A percentile compares a stretch with the other conserved stretches of the same genome.
Conservation (phyloP, 2,329 filamentous ascomycete species). For the Trichoderma harzianum region DNA sequence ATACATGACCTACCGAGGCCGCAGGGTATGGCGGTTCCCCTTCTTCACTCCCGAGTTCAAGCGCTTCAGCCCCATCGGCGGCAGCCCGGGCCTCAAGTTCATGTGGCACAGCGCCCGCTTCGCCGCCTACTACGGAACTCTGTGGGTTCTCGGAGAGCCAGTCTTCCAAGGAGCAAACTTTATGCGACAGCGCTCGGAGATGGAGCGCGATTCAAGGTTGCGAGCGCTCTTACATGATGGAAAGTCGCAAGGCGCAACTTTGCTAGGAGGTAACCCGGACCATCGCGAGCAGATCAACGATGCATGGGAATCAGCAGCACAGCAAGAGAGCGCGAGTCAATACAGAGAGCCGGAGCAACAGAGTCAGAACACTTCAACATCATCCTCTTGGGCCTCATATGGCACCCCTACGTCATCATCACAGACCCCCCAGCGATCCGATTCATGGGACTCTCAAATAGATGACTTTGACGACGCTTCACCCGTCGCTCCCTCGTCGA, state of each 20-base stretch:
- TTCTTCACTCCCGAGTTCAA: slow-evolving; percentile 36
- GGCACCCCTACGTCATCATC: slow-evolving; percentile 4
- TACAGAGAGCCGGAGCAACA: slow-evolving; percentile 8
- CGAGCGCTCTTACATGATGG: slow-evolving; percentile 24
- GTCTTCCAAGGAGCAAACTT: slow-evolving; percentile 32
- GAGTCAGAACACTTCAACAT: slow-evolving; percentile 8
- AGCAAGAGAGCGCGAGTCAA: slow-evolving; percentile 15
- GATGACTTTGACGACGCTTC: slow-evolving; percentile 42
- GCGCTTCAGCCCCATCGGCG: slow-evolving; percentile 32
- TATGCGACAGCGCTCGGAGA: slow-evolving; percentile 23
- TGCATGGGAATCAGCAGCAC: slow-evolving; percentile 21
- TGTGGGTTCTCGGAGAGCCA: slow-evolving; percentile 26
- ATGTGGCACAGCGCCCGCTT: slow-evolving; percentile 39
- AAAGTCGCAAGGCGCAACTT: slow-evolving; percentile 20
- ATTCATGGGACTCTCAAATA: slow-evolving; percentile 26
- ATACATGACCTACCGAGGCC: slow-evolving; percentile 28
- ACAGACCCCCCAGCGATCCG: slow-evolving; percentile 7
- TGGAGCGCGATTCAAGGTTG: slow-evolving; percentile 31
- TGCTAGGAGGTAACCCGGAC: slow-evolving; percentile 19
- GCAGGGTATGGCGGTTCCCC: slow-evolving; percentile 39
- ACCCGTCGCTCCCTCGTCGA: slow-evolving; percentile 36
- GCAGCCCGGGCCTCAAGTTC: slow-evolving; percentile 25
- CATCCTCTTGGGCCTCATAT: slow-evolving; percentile 20
- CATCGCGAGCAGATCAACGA: slow-evolving; percentile 20
- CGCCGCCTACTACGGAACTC: slow-evolving; percentile 31